phyloP scores from a whole-genome alignment of 345 rosid genomes.

The Euphorbia tirucalli region DNA sequence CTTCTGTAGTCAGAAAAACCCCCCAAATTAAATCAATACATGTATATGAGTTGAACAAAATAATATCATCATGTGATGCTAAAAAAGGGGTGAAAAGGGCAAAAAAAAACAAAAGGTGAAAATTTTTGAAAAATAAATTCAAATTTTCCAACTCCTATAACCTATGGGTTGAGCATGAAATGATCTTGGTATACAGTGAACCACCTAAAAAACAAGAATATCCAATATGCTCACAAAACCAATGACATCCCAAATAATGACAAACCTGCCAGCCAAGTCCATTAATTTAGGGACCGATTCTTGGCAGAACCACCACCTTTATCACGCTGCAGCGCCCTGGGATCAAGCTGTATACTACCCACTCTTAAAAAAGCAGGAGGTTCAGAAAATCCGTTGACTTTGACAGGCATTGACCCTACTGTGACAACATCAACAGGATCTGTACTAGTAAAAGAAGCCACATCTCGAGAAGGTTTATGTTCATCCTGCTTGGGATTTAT shows the following conservation, averaged over 20 bases:
- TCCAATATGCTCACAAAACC: not conserved
- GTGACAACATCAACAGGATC: conserved; percentile 41
- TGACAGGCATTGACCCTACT: conserved; percentile 67
- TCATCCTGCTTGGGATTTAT: conserved; percentile 32
- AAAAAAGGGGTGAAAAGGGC: not conserved
- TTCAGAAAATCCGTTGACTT: conserved; percentile 54
- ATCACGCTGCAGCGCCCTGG: conserved; percentile 41
- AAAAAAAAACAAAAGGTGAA: too few relatives aligned
- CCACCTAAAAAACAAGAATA: conserved; percentile 6
- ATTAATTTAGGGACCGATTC: conserved; percentile 14
- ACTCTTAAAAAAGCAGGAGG: conserved; percentile 45
- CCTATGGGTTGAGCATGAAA: not conserved
- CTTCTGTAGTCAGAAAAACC: not conserved
- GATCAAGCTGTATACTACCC: conserved; percentile 65
- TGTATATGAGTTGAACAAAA: not conserved
- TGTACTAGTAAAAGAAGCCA: conserved; percentile 7
- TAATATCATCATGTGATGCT: not conserved
- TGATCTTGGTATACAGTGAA: not conserved
- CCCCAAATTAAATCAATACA: conserved; percentile 3
- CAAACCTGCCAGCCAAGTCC: conserved; percentile 2
- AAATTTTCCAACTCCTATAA: not conserved
- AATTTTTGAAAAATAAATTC: not conserved
- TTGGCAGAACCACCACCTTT: conserved; percentile 25
- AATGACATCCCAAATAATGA: conserved; percentile 5
- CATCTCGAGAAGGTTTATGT: conserved; percentile 13